These are phyloP conservation scores for Leccinellum rugosiceps DNA, from an alignment of 768 basidiomycete genomes.

Conservation along the genomic window DNA sequence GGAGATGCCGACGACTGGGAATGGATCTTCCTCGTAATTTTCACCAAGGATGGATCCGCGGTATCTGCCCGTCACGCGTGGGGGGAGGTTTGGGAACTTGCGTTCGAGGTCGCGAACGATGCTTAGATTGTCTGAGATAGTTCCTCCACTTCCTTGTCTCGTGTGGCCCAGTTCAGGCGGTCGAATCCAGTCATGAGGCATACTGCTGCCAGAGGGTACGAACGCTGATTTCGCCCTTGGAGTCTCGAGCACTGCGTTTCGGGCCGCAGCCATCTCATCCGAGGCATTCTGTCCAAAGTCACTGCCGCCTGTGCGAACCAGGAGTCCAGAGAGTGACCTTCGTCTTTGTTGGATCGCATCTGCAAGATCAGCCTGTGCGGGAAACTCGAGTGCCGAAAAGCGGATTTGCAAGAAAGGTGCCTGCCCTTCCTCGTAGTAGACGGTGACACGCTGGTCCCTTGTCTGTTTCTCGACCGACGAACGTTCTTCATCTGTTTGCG, in stretches of 20 bases:
- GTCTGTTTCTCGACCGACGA: slow-evolving; percentile 3
- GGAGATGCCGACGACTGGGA: slow-evolving; percentile 23
- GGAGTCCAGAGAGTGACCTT: slow-evolving; percentile 11
- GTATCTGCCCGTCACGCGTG: slow-evolving; percentile 28
- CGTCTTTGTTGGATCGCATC: slow-evolving; percentile 15
- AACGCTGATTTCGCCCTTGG: slow-evolving; percentile 15
- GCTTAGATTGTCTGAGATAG: slow-evolving; percentile 41
- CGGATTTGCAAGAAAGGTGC: slow-evolving; percentile 54
- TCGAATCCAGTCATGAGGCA: slow-evolving; percentile 9
- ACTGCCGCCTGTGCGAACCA: not conserved
- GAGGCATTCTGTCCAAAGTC: slow-evolving; percentile 5
- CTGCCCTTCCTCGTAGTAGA: slow-evolving; percentile 40
- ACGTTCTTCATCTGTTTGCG: slow-evolving; percentile 2
- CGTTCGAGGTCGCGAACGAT: slow-evolving; percentile 49
- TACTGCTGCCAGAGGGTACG: not conserved
- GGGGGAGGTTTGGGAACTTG: slow-evolving; percentile 53
- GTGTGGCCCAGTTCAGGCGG: slow-evolving; percentile 7
- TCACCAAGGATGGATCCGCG: slow-evolving; percentile 26
- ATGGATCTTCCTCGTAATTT: slow-evolving; percentile 21
- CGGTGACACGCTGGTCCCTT: slow-evolving; percentile 46
- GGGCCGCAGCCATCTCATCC: slow-evolving; percentile 8
- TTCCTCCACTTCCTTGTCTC: slow-evolving; percentile 22
- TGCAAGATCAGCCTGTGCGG: slow-evolving; percentile 22
- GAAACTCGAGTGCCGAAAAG: slow-evolving; percentile 48
- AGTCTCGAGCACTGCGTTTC: slow-evolving; percentile 1